A percentile compares a stretch with the other conserved stretches of the same genome.
Conservation (phyloP, 495 filamentous ascomycete genomes). For the Neurospora terricola region DNA sequence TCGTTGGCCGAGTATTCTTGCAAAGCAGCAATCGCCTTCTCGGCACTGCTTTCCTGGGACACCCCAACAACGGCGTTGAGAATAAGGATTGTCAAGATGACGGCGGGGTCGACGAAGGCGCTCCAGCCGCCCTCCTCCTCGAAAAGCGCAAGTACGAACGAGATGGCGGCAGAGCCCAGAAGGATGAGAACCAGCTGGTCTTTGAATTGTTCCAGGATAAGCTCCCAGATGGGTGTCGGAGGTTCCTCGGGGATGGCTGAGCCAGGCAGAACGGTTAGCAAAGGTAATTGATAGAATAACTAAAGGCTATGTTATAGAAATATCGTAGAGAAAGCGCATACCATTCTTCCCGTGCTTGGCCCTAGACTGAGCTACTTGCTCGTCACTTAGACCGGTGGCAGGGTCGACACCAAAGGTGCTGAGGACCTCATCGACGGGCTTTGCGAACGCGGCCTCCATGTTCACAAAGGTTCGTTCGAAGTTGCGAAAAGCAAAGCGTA, state of each 20-base stretch:
- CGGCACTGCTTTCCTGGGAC: constrained; percentile 95
- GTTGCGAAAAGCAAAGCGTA: neutral
- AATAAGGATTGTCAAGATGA: constrained; percentile 95
- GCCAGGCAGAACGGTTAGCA: constrained; percentile 1
- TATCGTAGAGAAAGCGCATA: constrained; percentile 32
- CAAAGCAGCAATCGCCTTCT: constrained; percentile 95
- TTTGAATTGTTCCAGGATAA: constrained; percentile 97
- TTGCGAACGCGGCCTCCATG: constrained; percentile 77
- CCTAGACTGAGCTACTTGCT: constrained; percentile 53
- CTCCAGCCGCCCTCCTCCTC: constrained; percentile 91
- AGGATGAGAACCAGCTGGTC: constrained; percentile 97
- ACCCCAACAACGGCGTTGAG: constrained; percentile 96
- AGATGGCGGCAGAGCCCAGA: constrained; percentile 84
- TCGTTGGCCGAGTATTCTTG: constrained; percentile 99
- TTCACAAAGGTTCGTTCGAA: constrained; percentile 1
- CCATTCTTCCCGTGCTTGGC: constrained; percentile 77
- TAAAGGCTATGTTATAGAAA: neutral
- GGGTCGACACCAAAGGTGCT: constrained; percentile 61
- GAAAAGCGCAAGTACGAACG: constrained; percentile 87
- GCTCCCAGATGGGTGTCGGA: constrained; percentile 92
- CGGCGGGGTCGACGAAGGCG: constrained; percentile 95
- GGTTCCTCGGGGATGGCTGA: constrained; percentile 91
- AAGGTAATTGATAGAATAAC: constrained; percentile 1
- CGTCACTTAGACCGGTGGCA: constrained; percentile 54
- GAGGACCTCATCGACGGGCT: constrained; percentile 58